Base-by-base conservation (phyloP, 495 filamentous ascomycete genomes). In the Annulohypoxylon bovei region DNA sequence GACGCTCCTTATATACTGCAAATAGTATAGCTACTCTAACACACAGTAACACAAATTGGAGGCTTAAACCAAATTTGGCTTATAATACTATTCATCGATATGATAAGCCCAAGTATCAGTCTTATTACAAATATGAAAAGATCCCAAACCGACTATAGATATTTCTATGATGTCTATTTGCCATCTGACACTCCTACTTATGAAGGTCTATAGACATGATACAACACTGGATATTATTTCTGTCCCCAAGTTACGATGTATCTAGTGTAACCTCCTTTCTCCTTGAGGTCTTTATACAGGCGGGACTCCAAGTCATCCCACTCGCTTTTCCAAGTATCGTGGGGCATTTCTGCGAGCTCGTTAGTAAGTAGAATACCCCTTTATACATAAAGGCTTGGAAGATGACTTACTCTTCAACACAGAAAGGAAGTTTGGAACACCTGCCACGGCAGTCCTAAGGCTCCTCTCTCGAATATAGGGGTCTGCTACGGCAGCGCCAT, bases 1-100 rank as follows among this genome's bases (percentile, higher is more conserved):
- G 58, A 62, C 58, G 27, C 58, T 68, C 65, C 47, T 62, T 68
- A 25, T 3, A 30, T 32, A 59, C 16, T 16, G 44, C 25, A 9
- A 55, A 28, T 47, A 23, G 14, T 32, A 47, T 57, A 63, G 42
- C 30, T 40, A 32, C 30, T 60, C 57, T 55, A 68, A 49, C 30
- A 55, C n/a, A n/a, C n/a, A n/a, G n/a, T n/a, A n/a, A n/a, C n/a
- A n/a, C n/a, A n/a, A n/a, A n/a, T n/a, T n/a, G n/a, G n/a, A n/a
- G n/a, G n/a, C n/a, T n/a, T n/a, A n/a, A n/a, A n/a, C n/a, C n/a
- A n/a, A n/a, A n/a, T n/a, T n/a, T n/a, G n/a, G n/a, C n/a, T n/a
- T n/a, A n/a, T n/a, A n/a, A n/a, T n/a, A n/a, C n/a, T n/a, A n/a
- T n/a, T n/a, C n/a, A n/a, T n/a, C n/a, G n/a, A n/a, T n/a, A n/a